Percentiles rank a stretch among this genome's conserved stretches.
These are phyloP conservation scores for Myriosclerotinia duriaeana DNA, from an alignment of 2,329 filamentous ascomycete genomes.

Conservation along the genomic window DNA sequence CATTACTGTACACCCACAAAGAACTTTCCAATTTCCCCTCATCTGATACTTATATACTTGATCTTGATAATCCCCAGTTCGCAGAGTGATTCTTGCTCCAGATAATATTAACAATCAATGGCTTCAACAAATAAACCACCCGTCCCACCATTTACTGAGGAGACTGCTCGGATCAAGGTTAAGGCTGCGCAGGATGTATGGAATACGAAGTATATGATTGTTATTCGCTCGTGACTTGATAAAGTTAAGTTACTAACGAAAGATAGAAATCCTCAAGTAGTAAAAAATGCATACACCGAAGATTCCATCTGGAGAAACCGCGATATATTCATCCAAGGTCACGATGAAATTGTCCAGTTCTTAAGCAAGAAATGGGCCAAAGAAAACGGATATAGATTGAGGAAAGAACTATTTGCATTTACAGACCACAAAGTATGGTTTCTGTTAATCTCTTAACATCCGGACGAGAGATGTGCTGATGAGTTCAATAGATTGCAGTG, in stretches of 20 bases:
- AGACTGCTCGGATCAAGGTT: conserved; percentile 72
- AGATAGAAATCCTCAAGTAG: conserved; percentile 59
- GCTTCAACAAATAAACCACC: conserved; percentile 43
- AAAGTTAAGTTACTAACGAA: not conserved
- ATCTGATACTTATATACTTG: not conserved
- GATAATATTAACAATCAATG: conserved; percentile 3
- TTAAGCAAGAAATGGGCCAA: conserved; percentile 71
- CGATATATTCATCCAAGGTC: conserved; percentile 65
- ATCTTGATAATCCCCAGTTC: not conserved
- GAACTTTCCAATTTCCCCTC: not conserved
- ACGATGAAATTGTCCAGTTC: conserved; percentile 65
- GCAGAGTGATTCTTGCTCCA: not conserved
- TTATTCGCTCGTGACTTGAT: not conserved
- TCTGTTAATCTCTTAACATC: not conserved
- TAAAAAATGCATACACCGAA: conserved; percentile 72
- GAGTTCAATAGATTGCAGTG: conserved; percentile 63
- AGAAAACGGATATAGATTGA: conserved; percentile 69
- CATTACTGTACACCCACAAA: not conserved
- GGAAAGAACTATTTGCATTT: conserved; percentile 84
- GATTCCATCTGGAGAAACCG: conserved; percentile 82
- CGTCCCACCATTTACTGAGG: conserved; percentile 71
- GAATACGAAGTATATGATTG: conserved; percentile 66
- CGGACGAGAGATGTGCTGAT: not conserved
- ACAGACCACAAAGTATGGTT: conserved; percentile 57
- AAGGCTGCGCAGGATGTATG: conserved; percentile 81